Conservation (phyloP, 805 yeast species). For the Candida nemodendra region DNA sequence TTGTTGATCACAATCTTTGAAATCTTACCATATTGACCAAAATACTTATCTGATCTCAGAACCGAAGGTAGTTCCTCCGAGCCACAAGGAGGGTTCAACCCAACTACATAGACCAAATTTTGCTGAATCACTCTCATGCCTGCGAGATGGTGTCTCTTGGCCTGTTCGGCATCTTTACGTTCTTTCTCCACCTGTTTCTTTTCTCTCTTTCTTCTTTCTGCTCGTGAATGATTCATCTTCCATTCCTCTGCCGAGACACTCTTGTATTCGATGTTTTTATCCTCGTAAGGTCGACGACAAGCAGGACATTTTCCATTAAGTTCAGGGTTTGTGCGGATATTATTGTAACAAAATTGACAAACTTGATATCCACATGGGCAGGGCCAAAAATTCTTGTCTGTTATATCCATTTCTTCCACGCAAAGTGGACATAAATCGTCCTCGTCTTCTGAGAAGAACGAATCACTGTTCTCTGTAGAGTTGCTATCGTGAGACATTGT, state of each 20-base stretch:
- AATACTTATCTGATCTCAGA: constrained; percentile 85
- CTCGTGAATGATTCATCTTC: constrained; percentile 76
- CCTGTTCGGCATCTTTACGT: constrained; percentile 83
- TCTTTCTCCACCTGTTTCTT: constrained; percentile 87
- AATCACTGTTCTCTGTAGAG: constrained; percentile 38
- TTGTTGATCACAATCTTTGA: constrained; percentile 90
- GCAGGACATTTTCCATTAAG: constrained; percentile 97
- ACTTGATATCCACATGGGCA: constrained; percentile 99
- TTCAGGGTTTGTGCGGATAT: constrained; percentile 93
- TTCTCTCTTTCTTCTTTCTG: constrained; percentile 77
- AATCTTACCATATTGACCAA: constrained; percentile 98
- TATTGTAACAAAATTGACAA: constrained; percentile 97
- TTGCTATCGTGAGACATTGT: constrained; percentile 21
- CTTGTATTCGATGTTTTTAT: constrained; percentile 86
- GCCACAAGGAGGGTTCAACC: constrained; percentile 83
- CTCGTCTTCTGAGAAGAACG: constrained; percentile 74
- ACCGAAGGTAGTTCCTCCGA: constrained; percentile 83
- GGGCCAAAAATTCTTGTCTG: constrained; percentile 96
- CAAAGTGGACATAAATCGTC: constrained; percentile 90
- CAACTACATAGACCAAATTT: constrained; percentile 93
- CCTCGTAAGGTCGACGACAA: constrained; percentile 92
- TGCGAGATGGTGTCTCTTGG: constrained; percentile 83
- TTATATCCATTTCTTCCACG: constrained; percentile 95
- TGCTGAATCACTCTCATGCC: constrained; percentile 99
- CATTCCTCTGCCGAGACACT: constrained; percentile 82